These are phyloP conservation scores for Scytalidium lignicola DNA, from an alignment of 2,329 filamentous ascomycete genomes.

Conservation along the genomic window DNA sequence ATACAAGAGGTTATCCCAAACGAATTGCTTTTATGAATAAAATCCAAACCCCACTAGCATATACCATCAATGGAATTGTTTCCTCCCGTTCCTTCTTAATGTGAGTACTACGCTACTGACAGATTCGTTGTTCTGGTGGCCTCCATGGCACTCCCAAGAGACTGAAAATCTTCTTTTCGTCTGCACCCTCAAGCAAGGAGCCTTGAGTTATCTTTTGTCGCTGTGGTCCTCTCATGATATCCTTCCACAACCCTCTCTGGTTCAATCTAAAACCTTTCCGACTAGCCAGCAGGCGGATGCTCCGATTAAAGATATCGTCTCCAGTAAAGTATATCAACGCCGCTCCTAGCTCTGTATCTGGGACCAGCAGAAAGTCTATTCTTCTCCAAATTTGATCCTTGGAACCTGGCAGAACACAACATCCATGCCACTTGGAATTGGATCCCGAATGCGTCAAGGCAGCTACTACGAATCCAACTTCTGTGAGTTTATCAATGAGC, in stretches of 20 bases:
- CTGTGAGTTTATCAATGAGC: conserved; percentile 58
- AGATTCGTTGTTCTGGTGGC: conserved; percentile 70
- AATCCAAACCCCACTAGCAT: too few species aligned
- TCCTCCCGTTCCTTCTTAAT: background rate
- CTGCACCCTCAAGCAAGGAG: conserved; percentile 64
- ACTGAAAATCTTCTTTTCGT: conserved; percentile 78
- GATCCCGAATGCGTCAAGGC: conserved; percentile 54
- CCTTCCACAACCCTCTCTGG: conserved; percentile 71
- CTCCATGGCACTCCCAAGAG: conserved; percentile 80
- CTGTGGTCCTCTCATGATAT: conserved; percentile 57
- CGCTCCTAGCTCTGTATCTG: conserved; percentile 72
- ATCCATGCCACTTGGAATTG: conserved; percentile 80
- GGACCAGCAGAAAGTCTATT: conserved; percentile 81
- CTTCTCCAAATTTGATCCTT: conserved; percentile 61
- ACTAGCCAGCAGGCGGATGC: conserved; percentile 71
- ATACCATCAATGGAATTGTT: background rate
- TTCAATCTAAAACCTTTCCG: conserved; percentile 82
- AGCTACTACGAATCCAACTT: conserved; percentile 61
- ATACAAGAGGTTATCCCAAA: too few species aligned
- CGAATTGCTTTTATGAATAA: too few species aligned
- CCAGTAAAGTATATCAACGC: conserved; percentile 94
- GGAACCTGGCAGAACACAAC: conserved; percentile 61
- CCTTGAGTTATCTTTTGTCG: conserved; percentile 62
- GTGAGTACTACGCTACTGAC: conserved; percentile 35
- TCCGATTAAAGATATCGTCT: conserved; percentile 91